These are phyloP conservation scores for Tricholoma hemisulphureum DNA, from an alignment of 768 basidiomycete genomes.

Conservation along the genomic window DNA sequence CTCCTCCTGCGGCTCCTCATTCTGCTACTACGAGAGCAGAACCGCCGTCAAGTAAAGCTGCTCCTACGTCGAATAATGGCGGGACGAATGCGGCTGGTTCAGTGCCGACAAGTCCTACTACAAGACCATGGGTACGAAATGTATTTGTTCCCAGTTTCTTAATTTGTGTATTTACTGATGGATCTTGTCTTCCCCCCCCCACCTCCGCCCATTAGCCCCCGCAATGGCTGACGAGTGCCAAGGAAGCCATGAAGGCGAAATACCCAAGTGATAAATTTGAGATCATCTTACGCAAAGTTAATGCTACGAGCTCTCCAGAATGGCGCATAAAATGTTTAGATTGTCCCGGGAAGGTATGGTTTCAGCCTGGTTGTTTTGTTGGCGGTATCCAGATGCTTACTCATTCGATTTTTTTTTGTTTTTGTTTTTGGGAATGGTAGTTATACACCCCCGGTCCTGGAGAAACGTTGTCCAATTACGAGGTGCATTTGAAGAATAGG, in stretches of 20 bases:
- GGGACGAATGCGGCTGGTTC: slow-evolving; percentile 5
- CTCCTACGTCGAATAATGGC: background rate
- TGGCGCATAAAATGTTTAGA: slow-evolving; percentile 92
- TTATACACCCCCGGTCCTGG: slow-evolving; percentile 89
- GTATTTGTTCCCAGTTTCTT: background rate
- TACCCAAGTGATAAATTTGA: slow-evolving; percentile 86
- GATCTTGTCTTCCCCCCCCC: too few species aligned
- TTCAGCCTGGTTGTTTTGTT: background rate
- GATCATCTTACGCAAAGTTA: slow-evolving; percentile 61
- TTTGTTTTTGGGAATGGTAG: too few species aligned
- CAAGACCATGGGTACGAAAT: slow-evolving; percentile 21
- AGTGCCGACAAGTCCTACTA: slow-evolving; percentile 26
- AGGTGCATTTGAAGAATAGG: slow-evolving; percentile 88
- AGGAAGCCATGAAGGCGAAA: slow-evolving; percentile 62
- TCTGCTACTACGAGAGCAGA: slow-evolving; percentile 11
- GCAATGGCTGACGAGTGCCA: slow-evolving; percentile 68
- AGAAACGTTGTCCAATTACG: slow-evolving; percentile 85
- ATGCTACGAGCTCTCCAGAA: slow-evolving; percentile 58
- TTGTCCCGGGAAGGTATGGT: slow-evolving; percentile 85
- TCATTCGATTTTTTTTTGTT: background rate
- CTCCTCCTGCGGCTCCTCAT: slow-evolving; percentile 21
- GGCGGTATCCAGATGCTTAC: slow-evolving; percentile 1
- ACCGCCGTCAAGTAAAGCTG: background rate
- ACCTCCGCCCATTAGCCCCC: too few species aligned
- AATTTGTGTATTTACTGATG: background rate